phyloP scores from a whole-genome alignment of 169 alveolate species.

The Theileria orientalis region DNA sequence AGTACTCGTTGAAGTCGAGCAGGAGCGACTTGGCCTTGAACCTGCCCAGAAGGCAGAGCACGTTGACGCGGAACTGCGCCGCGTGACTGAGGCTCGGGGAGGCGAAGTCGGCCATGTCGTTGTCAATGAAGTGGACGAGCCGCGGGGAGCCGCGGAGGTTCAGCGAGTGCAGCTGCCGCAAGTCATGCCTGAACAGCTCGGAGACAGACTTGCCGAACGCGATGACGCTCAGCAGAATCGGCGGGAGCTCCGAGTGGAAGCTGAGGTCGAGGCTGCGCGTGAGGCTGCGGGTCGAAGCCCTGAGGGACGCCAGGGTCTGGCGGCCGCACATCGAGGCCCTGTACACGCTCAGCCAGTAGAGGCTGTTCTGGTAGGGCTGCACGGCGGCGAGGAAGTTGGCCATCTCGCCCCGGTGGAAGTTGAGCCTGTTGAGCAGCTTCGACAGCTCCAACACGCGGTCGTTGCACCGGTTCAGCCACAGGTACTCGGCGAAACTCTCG shows the following conservation, averaged over 20 bases:
- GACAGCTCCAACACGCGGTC: conserved; percentile 47
- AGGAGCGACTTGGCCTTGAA: too few species aligned
- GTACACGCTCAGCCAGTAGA: too few species aligned
- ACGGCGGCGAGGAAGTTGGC: conserved; percentile 29
- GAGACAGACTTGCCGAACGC: conserved; percentile 31
- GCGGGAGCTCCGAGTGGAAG: too few species aligned
- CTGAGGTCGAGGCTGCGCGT: too few species aligned
- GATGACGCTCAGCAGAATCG: conserved; percentile 26
- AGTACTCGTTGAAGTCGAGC: conserved; percentile 15
- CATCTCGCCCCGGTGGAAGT: conserved; percentile 54
- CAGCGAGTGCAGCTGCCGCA: conserved; percentile 26
- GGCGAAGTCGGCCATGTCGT: conserved; percentile 18
- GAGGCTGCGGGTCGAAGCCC: too few species aligned
- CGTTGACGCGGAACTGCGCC: conserved; percentile 24
- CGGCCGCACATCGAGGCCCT: too few species aligned
- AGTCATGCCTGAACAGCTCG: conserved; percentile 18
- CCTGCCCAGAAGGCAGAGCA: conserved; percentile 20
- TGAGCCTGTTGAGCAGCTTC: conserved; percentile 26
- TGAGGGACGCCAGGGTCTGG: too few species aligned
- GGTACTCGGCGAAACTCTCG: conserved; percentile 19
- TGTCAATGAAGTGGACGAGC: conserved; percentile 19
- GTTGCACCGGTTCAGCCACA: conserved; percentile 30
- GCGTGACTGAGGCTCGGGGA: conserved; percentile 14
- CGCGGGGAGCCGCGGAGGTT: conserved; percentile 20
- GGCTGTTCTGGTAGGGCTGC: conserved; percentile 24